These are phyloP conservation scores for Hypholoma sublateritium DNA, from an alignment of 768 basidiomycete genomes.

Conservation along the genomic window DNA sequence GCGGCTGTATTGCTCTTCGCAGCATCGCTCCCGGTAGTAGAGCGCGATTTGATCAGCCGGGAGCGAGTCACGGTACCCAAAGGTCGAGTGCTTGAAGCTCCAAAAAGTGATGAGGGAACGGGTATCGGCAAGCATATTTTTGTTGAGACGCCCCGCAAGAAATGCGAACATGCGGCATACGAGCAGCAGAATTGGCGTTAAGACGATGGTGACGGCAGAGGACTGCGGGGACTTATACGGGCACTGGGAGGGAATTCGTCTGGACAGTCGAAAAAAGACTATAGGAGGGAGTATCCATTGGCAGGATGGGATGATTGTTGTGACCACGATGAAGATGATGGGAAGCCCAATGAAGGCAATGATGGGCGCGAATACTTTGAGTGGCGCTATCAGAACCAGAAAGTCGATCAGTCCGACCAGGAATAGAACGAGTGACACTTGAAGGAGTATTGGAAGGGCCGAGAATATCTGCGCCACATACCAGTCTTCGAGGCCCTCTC, in stretches of 20 bases:
- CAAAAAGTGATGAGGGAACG: neutral
- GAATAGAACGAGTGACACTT: conserved; percentile 28
- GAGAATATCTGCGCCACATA: conserved; percentile 24
- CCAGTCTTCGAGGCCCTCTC: conserved; percentile 24
- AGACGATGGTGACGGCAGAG: neutral
- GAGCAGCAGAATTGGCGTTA: neutral
- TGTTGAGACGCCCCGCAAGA: neutral
- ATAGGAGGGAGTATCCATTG: conserved; percentile 8
- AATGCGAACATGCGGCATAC: neutral
- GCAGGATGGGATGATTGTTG: conserved; percentile 22
- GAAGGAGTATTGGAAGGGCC: conserved; percentile 26
- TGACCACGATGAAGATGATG: conserved; percentile 18
- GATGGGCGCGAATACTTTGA: conserved; percentile 18
- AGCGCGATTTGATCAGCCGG: neutral
- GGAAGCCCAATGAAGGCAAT: conserved; percentile 17
- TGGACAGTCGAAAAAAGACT: neutral
- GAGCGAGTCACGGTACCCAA: neutral
- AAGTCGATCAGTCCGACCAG: conserved; percentile 25
- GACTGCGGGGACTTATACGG: conserved; percentile 5
- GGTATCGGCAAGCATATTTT: neutral
- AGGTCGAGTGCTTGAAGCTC: neutral
- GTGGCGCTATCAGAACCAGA: conserved; percentile 16
- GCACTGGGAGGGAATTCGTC: neutral
- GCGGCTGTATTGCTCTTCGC: neutral
- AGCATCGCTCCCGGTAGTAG: neutral